These are phyloP conservation scores for Solanum etuberosum DNA, from an alignment of 257 asterid species.

Conservation along the genomic window DNA sequence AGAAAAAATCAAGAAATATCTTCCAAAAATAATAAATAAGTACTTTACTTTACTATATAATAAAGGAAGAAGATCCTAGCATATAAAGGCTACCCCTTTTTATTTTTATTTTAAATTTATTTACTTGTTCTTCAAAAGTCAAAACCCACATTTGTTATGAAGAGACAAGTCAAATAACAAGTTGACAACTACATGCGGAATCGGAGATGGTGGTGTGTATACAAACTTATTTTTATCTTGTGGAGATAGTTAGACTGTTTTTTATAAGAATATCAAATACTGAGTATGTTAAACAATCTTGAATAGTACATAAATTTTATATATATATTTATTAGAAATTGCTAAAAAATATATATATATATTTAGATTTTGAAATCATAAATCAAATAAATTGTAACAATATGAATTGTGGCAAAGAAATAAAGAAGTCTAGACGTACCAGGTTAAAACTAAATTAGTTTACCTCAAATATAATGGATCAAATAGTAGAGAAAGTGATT, in stretches of 20 bases:
- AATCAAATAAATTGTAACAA: too few relatives aligned
- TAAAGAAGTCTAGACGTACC: too few relatives aligned
- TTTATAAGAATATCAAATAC: fast-evolving
- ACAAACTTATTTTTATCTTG: too few relatives aligned
- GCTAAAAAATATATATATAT: too few relatives aligned
- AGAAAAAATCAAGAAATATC: neutral
- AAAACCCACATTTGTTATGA: neutral
- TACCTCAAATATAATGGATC: neutral
- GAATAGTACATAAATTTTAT: neutral
- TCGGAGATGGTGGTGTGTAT: neutral
- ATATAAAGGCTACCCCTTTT: neutral
- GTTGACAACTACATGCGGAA: neutral
- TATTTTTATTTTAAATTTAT: too few relatives aligned
- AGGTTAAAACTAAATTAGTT: too few relatives aligned
- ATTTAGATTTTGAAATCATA: too few relatives aligned
- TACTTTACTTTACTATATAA: neutral
- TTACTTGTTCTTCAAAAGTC: neutral
- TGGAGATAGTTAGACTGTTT: too few relatives aligned
- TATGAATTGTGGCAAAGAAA: too few relatives aligned
- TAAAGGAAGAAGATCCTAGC: too few relatives aligned
- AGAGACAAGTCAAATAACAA: neutral
- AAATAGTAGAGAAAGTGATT: neutral
- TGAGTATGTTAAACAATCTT: fast-evolving
- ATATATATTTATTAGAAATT: too few relatives aligned
- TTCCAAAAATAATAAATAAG: neutral